phyloP scores from a whole-genome alignment of 208 protist species.

The Trypanosoma avium region DNA sequence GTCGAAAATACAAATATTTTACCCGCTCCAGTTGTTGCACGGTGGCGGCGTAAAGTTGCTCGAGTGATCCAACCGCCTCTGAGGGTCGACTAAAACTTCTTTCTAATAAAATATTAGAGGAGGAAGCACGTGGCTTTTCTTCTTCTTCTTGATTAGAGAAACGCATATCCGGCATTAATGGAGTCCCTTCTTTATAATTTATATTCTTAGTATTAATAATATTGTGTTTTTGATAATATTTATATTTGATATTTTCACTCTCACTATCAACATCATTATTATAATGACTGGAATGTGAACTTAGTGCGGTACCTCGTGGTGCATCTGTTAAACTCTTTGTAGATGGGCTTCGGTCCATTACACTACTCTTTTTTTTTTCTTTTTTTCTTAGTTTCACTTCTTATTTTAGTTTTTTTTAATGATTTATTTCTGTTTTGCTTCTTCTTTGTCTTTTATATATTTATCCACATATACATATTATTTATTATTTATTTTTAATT shows the following conservation, averaged over 20 bases:
- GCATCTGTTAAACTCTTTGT: conserved; percentile 6
- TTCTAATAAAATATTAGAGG: not conserved
- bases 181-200: too few species aligned
- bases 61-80: conserved; percentile 40
- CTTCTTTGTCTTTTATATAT: too few species aligned
- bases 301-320: not conserved
- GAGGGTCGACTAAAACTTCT: conserved; percentile 28
- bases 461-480: not conserved
- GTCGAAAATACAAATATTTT: conserved; percentile 30
- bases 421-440: too few species aligned
- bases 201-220: too few species aligned
- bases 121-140: too few species aligned
- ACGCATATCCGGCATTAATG: too few species aligned
- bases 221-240: too few species aligned
- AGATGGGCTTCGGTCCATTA: conserved; percentile 20
- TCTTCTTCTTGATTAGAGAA: not conserved
- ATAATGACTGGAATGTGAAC: not conserved
- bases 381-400: not conserved
- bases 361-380: too few species aligned
- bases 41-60: conserved; percentile 40
- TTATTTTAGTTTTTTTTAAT: too few species aligned
- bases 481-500: conserved; percentile 7
- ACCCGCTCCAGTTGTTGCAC: conserved; percentile 34
- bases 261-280: too few species aligned
- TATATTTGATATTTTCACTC: too few species aligned